Percentiles rank a stretch among this genome's conserved stretches.
phyloP scores from a whole-genome alignment of 495 filamentous ascomycete genomes.

The Trichoderma virens region DNA sequence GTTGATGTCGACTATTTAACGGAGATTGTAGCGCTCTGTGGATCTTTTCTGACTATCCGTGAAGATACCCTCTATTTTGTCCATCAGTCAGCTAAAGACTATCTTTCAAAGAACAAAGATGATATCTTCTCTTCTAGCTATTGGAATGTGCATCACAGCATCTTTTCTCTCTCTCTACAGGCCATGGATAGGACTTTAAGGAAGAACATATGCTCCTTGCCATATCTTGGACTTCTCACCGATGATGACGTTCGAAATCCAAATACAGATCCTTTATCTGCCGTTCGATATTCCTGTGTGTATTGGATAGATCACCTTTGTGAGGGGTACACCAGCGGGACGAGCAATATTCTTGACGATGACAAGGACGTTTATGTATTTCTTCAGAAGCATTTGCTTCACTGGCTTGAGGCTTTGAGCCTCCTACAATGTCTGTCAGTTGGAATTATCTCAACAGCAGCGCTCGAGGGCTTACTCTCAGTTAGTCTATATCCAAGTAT shows the following conservation, averaged over 20 bases:
- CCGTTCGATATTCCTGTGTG: background rate
- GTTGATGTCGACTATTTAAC: background rate
- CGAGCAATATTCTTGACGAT: background rate
- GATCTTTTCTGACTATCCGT: slow-evolving; percentile 26
- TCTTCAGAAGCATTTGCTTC: background rate
- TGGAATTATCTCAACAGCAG: slow-evolving; percentile 7
- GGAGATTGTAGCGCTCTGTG: slow-evolving; percentile 20
- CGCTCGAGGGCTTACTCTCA: background rate
- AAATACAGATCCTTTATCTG: background rate
- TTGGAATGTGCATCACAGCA: slow-evolving; percentile 19
- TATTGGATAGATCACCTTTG: slow-evolving; percentile 2
- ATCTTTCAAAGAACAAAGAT: slow-evolving; percentile 14
- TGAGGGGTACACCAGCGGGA: background rate
- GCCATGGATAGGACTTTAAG: slow-evolving; percentile 10
- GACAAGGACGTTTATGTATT: background rate
- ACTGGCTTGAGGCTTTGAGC: slow-evolving; percentile 8
- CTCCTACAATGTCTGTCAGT: background rate
- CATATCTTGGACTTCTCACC: background rate
- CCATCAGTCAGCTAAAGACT: slow-evolving; percentile 40
- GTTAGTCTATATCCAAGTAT: background rate
- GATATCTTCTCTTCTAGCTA: slow-evolving; percentile 17
- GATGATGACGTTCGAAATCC: slow-evolving; percentile 4
- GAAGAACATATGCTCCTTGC: background rate
- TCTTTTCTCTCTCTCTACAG: slow-evolving; percentile 25
- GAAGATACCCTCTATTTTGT: slow-evolving; percentile 27